Evolutionary conservation across 257 asterid species (phyloP).

Genomic region (Nicotiana tabacum): DNA sequence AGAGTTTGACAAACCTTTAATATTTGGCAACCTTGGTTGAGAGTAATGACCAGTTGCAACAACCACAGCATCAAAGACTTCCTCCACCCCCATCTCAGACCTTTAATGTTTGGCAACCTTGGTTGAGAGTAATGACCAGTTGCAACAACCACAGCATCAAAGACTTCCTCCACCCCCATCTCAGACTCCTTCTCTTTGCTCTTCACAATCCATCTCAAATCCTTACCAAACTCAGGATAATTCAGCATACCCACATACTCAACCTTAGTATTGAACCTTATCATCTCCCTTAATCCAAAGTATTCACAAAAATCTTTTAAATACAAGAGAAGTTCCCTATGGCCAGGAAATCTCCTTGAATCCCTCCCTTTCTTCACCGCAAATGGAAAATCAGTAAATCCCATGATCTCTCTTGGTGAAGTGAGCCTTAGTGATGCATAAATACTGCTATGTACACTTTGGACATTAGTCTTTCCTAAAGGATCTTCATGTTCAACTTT

Average conservation of each 20-base stretch:
- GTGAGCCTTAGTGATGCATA: slow-evolving; percentile 59
- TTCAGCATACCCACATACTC: slow-evolving; percentile 63
- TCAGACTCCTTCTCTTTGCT: slow-evolving; percentile 28
- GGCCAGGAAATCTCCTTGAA: slow-evolving; percentile 80
- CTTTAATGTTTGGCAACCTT: slow-evolving; percentile 63
- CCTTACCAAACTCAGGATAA: slow-evolving; percentile 24
- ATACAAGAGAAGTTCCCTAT: slow-evolving; percentile 54
- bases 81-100: slow-evolving; percentile 47
- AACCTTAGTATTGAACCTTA: slow-evolving; percentile 62
- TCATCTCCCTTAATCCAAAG: slow-evolving; percentile 65
- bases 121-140: slow-evolving; percentile 86
- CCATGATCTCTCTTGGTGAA: slow-evolving; percentile 79
- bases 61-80: slow-evolving; percentile 73
- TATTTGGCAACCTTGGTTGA: slow-evolving; percentile 64
- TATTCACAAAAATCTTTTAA: slow-evolving; percentile 61
- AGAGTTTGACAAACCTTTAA: slow-evolving; percentile 40
- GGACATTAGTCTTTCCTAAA: slow-evolving; percentile 26
- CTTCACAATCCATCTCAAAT: slow-evolving; percentile 66
- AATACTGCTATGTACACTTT: slow-evolving; percentile 65
- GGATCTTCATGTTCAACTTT: slow-evolving; percentile 49
- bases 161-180: slow-evolving; percentile 51
- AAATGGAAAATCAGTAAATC: slow-evolving; percentile 78
- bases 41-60: slow-evolving; percentile 92
- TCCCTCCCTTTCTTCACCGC: slow-evolving; percentile 54
- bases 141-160: slow-evolving; percentile 85